Base-by-base conservation (phyloP, 2,329 filamentous ascomycete genomes). In the Penicillium corylophilum region DNA sequence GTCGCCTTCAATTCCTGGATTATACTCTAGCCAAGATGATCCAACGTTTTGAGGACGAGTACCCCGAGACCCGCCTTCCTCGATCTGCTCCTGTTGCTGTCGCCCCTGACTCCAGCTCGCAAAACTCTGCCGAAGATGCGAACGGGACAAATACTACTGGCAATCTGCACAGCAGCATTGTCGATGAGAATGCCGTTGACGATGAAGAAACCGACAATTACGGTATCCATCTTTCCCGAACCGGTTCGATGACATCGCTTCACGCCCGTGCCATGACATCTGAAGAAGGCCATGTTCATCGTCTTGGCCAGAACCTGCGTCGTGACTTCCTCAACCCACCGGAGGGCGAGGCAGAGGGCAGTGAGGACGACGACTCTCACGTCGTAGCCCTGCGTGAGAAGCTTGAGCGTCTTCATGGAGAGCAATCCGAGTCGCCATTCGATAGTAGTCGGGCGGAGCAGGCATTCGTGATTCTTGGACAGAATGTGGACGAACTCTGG, bases 1-100 rank as follows among this genome's bases (percentile, higher is more conserved):
- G 92, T 85, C 87, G 88, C 44, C 82, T 97, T 18, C 78, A 87
- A 39, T 96, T 96, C 81, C 82, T 99, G 26, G 91, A 96, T 64
- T 80, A 88, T 54, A 97, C 94, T 0, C 79, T 99, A 9, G 82
- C 91, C 64, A 87, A 88, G 60, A 96, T 97, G 75, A 97, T 97
- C 65, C 86, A 90, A 68, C 88, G 94, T 24, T 99, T 97, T 68
- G 94, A 97, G 70, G 89, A 95, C 68, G 93, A 97, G 71, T 97
- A 91, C 64, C 94, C 94, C 0, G 93, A 97, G 67, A 95, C 89
- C 0, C 85, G 90, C 31, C 77, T 83, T 15, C 64, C 67, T 29
- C 62, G 56, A 26, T 31, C 49, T 39, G 45, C 54, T 7, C 56
- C 55, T 15, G 13, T 61, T 12, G 55, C 57, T 12, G 28, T 50